These are phyloP conservation scores for Calophaca sinica DNA, from an alignment of 306 rosid species.

Conservation along the genomic window DNA sequence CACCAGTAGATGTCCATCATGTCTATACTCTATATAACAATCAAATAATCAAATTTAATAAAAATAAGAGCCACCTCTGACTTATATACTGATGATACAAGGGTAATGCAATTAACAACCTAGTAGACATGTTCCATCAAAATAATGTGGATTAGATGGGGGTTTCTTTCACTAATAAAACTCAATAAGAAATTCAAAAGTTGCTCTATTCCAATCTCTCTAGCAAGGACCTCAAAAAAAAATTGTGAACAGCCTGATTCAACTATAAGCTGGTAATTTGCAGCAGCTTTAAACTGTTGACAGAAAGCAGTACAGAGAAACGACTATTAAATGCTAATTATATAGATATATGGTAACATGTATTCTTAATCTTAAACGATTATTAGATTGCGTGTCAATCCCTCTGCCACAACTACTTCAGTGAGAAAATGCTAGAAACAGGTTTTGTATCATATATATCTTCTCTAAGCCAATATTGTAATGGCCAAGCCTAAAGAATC, in stretches of 20 bases:
- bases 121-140: conserved; percentile 2
- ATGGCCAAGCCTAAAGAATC: conserved; percentile 26
- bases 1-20: conserved; percentile 17
- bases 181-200: conserved; percentile 10
- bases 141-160: neutral
- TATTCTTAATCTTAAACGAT: conserved; percentile 16
- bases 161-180: conserved; percentile 29
- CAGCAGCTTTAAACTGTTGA: conserved; percentile 35
- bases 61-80: conserved; percentile 7
- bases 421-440: conserved; percentile 30
- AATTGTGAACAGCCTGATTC: conserved; percentile 21
- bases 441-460: neutral
- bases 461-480: neutral
- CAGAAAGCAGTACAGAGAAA: conserved; percentile 15
- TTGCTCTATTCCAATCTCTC: neutral
- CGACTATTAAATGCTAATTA: neutral
- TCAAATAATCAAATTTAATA: conserved; percentile 19
- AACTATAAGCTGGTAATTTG: conserved; percentile 34
- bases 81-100: conserved; percentile 20
- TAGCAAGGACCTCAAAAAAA: conserved; percentile 11
- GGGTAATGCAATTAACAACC: conserved; percentile 13
- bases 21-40: neutral
- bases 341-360: neutral
- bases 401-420: neutral
- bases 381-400: neutral